phyloP scores from a whole-genome alignment of 805 yeast species.

The Ogataea naganishii region DNA sequence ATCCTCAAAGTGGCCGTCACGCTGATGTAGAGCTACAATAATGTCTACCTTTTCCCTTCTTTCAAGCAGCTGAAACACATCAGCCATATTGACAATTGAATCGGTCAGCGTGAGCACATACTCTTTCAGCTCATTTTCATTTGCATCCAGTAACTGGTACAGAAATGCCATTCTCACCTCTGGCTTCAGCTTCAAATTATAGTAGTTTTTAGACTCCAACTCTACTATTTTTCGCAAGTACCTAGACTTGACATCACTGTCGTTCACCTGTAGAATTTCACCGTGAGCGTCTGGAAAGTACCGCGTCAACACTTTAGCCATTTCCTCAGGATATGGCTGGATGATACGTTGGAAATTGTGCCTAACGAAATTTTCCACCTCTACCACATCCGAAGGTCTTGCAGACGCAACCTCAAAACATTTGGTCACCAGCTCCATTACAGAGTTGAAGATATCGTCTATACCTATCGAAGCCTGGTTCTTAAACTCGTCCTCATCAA shows the following conservation, averaged over 20 bases:
- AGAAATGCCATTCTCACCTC: constrained; percentile 17
- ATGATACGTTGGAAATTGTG: constrained; percentile 21
- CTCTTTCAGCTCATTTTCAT: constrained; percentile 8
- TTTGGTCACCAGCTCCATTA: constrained; percentile 17
- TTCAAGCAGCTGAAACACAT: constrained; percentile 14
- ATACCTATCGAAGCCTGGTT: constrained; percentile 3
- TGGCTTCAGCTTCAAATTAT: constrained; percentile 5
- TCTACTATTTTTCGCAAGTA: constrained; percentile 27
- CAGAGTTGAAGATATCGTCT: constrained; percentile 21
- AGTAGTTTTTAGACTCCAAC: constrained; percentile 7
- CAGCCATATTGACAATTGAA: constrained; percentile 5
- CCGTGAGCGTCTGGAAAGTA: constrained; percentile 31
- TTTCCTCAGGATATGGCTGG: constrained; percentile 21
- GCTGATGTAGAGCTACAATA: constrained; percentile 23
- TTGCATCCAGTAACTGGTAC: constrained; percentile 15
- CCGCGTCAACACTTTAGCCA: constrained; percentile 28
- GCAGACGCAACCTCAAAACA: constrained; percentile 13
- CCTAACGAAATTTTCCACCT: constrained; percentile 18
- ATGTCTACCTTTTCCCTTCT: constrained; percentile 20
- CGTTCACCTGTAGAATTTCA: constrained; percentile 24
- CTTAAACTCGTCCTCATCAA: background rate
- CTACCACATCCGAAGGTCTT: constrained; percentile 9
- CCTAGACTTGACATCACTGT: constrained; percentile 16
- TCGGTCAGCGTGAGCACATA: constrained; percentile 12
- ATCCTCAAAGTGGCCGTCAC: constrained; percentile 14